Percentiles rank a stretch among this genome's conserved stretches.
Evolutionary conservation across 2,329 filamentous ascomycete genomes (phyloP).

Genomic region (Ceratocystis cubensis): DNA sequence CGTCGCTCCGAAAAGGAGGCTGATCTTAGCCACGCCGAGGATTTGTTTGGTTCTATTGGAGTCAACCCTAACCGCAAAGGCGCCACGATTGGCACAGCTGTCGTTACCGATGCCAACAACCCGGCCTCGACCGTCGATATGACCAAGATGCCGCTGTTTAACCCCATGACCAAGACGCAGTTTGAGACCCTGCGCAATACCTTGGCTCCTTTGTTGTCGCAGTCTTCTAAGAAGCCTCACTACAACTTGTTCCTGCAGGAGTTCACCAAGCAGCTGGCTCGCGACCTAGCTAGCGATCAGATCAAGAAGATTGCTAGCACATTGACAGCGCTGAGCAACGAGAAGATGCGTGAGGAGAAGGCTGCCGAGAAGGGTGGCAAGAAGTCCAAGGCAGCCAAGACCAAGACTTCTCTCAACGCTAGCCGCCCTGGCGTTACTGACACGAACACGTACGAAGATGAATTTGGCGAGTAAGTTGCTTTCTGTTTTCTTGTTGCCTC

Average conservation of each 20-base stretch:
- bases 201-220: slow-evolving; percentile 63
- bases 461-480: slow-evolving; percentile 64
- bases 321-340: slow-evolving; percentile 82
- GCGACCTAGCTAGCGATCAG: slow-evolving; percentile 80
- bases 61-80: slow-evolving; percentile 53
- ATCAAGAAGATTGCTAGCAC: slow-evolving; percentile 90
- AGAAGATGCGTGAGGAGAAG: slow-evolving; percentile 99
- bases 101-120: slow-evolving; percentile 59
- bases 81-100: slow-evolving; percentile 49
- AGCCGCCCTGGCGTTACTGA: slow-evolving; percentile 51
- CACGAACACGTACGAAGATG: slow-evolving; percentile 57
- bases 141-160: slow-evolving; percentile 68
- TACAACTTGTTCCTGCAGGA: slow-evolving; percentile 86
- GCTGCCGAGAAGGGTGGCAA: slow-evolving; percentile 83
- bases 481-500: not conserved
- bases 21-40: slow-evolving; percentile 79
- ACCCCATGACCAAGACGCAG: slow-evolving; percentile 73
- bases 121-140: slow-evolving; percentile 73
- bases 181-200: slow-evolving; percentile 69
- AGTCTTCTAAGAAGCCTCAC: slow-evolving; percentile 74
- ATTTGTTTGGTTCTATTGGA: slow-evolving; percentile 71
- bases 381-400: slow-evolving; percentile 95
- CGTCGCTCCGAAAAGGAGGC: slow-evolving; percentile 72
- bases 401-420: slow-evolving; percentile 71
- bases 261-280: slow-evolving; percentile 73